Conservation (phyloP, 1,284 basidiomycete genomes). For the Takashimella koratensis region DNA sequence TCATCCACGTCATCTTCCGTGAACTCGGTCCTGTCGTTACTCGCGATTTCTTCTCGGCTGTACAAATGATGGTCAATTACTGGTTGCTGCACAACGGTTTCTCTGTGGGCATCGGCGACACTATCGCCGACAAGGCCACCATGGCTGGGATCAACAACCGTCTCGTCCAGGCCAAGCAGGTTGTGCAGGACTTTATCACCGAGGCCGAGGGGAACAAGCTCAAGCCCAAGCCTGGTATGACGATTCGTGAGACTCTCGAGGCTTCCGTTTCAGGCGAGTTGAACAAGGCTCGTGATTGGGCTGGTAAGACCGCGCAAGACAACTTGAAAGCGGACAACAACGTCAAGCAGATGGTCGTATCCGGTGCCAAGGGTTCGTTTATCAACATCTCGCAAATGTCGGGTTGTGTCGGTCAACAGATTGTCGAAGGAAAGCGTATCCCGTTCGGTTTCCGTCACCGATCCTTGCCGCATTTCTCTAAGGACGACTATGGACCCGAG, state of each 20-base stretch:
- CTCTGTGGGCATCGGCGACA: constrained; percentile 98
- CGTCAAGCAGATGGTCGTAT: constrained; percentile 99
- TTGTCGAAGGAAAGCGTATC: constrained; percentile 96
- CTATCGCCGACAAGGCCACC: constrained; percentile 85
- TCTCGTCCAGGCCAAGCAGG: constrained; percentile 75
- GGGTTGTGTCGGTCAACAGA: constrained; percentile 97
- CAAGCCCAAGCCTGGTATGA: constrained; percentile 93
- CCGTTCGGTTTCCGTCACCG: constrained; percentile 98
- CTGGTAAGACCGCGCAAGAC: constrained; percentile 92
- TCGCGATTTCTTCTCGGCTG: constrained; percentile 86
- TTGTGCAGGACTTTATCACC: constrained; percentile 68
- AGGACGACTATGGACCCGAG: constrained; percentile 98
- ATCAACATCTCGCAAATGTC: constrained; percentile 99
- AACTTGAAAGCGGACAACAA: constrained; percentile 98
- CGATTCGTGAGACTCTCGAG: constrained; percentile 97
- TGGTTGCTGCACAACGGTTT: constrained; percentile 99
- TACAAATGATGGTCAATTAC: constrained; percentile 94
- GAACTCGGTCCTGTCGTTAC: constrained; percentile 94
- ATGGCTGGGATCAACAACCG: constrained; percentile 82
- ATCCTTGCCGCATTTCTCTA: constrained; percentile 93
- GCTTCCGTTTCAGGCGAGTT: constrained; percentile 85
- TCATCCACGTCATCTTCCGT: constrained; percentile 95
- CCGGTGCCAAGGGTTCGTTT: constrained; percentile 96
- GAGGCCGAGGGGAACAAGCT: constrained; percentile 77
- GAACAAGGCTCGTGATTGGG: constrained; percentile 92